Conservation (phyloP, 371 early-diverging fungal species). For the Nematocida ironsii region DNA sequence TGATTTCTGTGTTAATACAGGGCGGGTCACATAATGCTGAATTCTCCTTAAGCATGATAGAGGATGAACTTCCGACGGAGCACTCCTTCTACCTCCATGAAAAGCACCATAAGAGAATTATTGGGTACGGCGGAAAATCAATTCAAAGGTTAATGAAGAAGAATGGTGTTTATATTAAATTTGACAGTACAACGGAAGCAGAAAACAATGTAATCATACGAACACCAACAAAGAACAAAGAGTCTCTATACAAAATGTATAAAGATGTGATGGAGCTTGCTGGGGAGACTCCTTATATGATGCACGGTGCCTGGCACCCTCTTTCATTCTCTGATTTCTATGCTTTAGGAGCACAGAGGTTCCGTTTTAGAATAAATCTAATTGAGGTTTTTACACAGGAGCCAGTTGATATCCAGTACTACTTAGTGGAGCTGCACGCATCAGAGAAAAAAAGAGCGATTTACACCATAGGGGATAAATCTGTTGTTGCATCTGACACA, state of each 20-base stretch:
- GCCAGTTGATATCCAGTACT: slow-evolving; percentile 36
- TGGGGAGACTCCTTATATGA: slow-evolving; percentile 30
- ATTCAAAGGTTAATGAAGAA: slow-evolving; percentile 89
- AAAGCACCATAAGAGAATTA: slow-evolving; percentile 82
- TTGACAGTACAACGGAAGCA: slow-evolving; percentile 66
- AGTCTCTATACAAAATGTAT: slow-evolving; percentile 61
- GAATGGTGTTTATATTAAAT: slow-evolving; percentile 86
- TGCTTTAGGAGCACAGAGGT: slow-evolving; percentile 24
- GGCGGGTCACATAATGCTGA: slow-evolving; percentile 44
- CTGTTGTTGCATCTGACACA: slow-evolving; percentile 12
- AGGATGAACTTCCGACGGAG: slow-evolving; percentile 63
- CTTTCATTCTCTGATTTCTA: slow-evolving; percentile 60
- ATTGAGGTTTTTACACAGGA: slow-evolving; percentile 41
- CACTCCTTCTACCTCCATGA: slow-evolving; percentile 77
- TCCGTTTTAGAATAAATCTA: not conserved
- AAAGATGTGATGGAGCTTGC: slow-evolving; percentile 63
- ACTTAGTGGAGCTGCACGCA: not conserved
- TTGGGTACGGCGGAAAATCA: slow-evolving; percentile 85
- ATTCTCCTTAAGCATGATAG: slow-evolving; percentile 53
- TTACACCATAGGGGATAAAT: slow-evolving; percentile 2
- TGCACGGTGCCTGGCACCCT: slow-evolving; percentile 10
- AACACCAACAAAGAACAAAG: slow-evolving; percentile 66
- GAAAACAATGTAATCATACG: slow-evolving; percentile 66
- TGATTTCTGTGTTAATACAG: slow-evolving; percentile 33
- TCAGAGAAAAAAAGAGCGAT: not conserved